phyloP scores from a whole-genome alignment of 164 flowering plant species.

The Stephania yunnanensis region DNA sequence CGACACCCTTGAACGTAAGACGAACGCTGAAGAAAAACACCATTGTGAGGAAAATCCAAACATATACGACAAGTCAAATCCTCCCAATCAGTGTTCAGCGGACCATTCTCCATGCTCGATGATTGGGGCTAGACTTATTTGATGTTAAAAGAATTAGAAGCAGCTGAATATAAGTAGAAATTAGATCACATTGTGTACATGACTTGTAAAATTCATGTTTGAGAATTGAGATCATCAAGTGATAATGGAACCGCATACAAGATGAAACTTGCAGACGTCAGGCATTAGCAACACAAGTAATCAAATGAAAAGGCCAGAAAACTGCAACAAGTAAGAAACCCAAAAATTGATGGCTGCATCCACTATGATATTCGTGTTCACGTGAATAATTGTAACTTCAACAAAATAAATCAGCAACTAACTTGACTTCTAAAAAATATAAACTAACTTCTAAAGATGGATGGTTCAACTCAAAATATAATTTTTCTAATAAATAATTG shows the following conservation, averaged over 20 bases:
- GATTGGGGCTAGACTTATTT: constrained; percentile 16
- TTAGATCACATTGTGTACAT: background rate
- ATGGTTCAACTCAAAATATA: background rate
- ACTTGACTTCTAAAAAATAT: background rate
- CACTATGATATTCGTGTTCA: background rate
- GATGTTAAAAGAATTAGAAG: constrained; percentile 22
- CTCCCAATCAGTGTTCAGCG: constrained; percentile 51
- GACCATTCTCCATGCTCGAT: constrained; percentile 36
- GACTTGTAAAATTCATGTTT: too few relatives aligned
- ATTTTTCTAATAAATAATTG: background rate
- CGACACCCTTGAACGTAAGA: constrained; percentile 83
- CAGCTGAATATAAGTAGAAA: constrained; percentile 21
- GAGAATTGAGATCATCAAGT: too few relatives aligned
- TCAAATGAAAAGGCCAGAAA: background rate
- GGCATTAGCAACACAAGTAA: background rate
- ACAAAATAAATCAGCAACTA: background rate
- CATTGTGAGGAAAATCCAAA: constrained; percentile 84
- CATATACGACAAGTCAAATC: constrained; percentile 85
- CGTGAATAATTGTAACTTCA: background rate
- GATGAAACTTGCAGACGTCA: background rate
- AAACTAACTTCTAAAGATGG: background rate
- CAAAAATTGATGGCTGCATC: background rate
- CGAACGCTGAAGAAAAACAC: constrained; percentile 84
- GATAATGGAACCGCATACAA: too few relatives aligned
- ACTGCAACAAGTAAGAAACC: background rate